Percentiles rank a stretch among this genome's conserved stretches.
phyloP scores from a whole-genome alignment of 768 basidiomycete genomes.

The Mycena haematopus region DNA sequence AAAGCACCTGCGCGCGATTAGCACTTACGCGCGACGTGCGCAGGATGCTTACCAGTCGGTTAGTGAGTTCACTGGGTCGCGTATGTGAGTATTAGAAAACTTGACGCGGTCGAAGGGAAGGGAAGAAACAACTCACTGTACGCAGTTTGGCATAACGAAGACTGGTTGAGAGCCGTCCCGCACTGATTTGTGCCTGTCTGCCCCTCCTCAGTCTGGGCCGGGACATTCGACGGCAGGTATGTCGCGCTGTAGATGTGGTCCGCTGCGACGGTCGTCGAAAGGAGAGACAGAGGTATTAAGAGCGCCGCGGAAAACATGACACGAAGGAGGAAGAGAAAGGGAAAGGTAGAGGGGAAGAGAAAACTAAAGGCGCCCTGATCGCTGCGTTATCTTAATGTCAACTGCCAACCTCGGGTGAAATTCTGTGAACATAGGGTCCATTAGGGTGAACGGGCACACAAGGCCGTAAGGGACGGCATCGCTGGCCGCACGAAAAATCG shows the following conservation, averaged over 20 bases:
- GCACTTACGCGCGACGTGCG: background rate
- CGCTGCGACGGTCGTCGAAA: background rate
- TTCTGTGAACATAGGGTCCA: background rate
- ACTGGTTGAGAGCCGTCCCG: slow-evolving; percentile 50
- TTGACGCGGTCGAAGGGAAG: background rate
- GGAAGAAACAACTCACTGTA: slow-evolving; percentile 50
- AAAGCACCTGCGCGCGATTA: slow-evolving; percentile 56
- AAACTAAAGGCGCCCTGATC: background rate
- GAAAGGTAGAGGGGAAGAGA: background rate
- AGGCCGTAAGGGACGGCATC: background rate
- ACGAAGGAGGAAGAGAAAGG: background rate
- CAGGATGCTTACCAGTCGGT: slow-evolving; percentile 19
- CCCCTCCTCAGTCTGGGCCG: slow-evolving; percentile 44
- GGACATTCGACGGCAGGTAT: slow-evolving; percentile 44
- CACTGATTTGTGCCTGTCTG: slow-evolving; percentile 61
- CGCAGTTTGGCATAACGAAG: slow-evolving; percentile 59
- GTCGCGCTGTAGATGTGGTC: slow-evolving; percentile 41
- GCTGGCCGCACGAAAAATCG: background rate
- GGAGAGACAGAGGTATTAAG: background rate
- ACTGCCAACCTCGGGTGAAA: background rate
- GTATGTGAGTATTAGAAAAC: background rate
- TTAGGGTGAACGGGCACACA: background rate
- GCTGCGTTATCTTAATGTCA: background rate
- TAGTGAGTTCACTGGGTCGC: slow-evolving; percentile 23
- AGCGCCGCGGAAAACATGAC: slow-evolving; percentile 8